A percentile compares a stretch with the other conserved stretches of the same genome.
phyloP scores from a whole-genome alignment of 2,329 filamentous ascomycete genomes.

The Colletotrichum sp. region DNA sequence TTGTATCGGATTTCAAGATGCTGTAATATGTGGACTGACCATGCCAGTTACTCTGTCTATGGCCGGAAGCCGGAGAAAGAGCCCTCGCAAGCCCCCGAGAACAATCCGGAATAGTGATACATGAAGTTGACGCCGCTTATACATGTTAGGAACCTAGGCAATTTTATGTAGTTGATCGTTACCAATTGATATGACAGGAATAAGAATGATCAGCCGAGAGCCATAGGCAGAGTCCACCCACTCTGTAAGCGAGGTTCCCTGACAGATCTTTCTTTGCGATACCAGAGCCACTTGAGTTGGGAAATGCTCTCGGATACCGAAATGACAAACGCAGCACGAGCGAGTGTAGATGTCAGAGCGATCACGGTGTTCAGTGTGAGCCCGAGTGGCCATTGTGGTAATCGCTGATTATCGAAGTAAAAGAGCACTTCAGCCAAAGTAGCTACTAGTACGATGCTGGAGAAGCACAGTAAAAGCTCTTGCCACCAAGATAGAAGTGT shows the following conservation, averaged over 20 bases:
- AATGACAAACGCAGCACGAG: constrained; percentile 25
- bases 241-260: no score
- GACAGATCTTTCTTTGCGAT: background rate
- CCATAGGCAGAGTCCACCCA: no score
- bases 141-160: no score
- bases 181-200: no score
- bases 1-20: background rate
- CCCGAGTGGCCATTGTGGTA: constrained; percentile 25
- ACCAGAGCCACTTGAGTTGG: constrained; percentile 28
- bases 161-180: no score
- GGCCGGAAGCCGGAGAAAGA: background rate
- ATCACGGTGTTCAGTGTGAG: constrained; percentile 31
- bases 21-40: background rate
- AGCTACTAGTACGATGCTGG: background rate
- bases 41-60: background rate
- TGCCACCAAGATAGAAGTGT: background rate
- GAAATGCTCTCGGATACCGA: constrained; percentile 27
- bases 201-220: no score
- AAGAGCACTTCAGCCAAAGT: background rate
- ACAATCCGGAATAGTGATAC: no score
- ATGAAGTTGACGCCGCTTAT: accelerated
- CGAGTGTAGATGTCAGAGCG: constrained; percentile 27
- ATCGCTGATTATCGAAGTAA: constrained; percentile 19
- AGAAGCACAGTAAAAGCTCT: background rate
- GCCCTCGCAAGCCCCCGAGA: no score